Evolutionary conservation across 169 alveolate species (phyloP).

Genomic region (Eimeria falciformis): DNA sequence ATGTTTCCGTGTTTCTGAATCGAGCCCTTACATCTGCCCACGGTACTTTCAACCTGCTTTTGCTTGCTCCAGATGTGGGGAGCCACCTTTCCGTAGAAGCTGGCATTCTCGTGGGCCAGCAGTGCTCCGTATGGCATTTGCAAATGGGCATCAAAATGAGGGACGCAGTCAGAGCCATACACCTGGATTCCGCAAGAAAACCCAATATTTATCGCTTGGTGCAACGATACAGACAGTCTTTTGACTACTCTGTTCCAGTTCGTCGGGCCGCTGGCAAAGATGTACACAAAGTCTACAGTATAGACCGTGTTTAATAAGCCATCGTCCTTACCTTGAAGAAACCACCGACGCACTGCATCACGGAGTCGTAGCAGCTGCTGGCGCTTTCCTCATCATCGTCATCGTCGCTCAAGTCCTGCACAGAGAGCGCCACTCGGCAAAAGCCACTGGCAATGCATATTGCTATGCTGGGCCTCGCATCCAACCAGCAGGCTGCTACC

Average conservation of each 20-base stretch:
- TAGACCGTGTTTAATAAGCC: too few species aligned
- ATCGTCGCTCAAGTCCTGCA: conserved; percentile 72
- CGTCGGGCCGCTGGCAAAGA: not conserved
- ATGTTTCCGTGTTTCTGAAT: too few species aligned
- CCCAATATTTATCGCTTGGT: not conserved
- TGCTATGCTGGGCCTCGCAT: not conserved
- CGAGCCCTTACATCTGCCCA: too few species aligned
- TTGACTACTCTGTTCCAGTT: not conserved
- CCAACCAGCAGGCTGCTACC: not conserved
- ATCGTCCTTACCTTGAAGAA: conserved; percentile 70
- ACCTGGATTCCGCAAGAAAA: conserved; percentile 32
- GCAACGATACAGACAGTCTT: not conserved
- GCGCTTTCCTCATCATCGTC: conserved; percentile 50
- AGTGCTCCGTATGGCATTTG: conserved; percentile 75
- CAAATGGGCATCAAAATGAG: conserved; percentile 70
- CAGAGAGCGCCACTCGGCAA: too few species aligned
- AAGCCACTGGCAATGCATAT: not conserved
- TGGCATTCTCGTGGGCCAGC: conserved; percentile 73
- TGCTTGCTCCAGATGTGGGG: not conserved
- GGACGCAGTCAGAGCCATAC: conserved; percentile 73
- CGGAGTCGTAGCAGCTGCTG: conserved; percentile 73
- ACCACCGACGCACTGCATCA: conserved; percentile 71
- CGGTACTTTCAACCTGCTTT: not conserved
- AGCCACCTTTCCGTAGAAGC: conserved; percentile 67
- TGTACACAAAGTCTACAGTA: not conserved